phyloP scores from a whole-genome alignment of 1,284 basidiomycete species.

The Quambalaria eucalypti region DNA sequence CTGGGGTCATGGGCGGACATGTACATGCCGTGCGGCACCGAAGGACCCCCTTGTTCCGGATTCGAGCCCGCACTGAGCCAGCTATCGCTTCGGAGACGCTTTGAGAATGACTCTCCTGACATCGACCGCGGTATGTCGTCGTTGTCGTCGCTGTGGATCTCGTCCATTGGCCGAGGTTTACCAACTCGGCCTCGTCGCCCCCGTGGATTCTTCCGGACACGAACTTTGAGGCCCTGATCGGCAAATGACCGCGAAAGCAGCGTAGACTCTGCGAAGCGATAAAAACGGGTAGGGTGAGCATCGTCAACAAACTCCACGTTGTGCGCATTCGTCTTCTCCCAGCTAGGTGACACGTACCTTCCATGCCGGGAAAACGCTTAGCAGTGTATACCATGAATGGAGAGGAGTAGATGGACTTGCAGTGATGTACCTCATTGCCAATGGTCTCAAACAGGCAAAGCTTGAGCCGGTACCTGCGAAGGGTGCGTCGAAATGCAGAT shows the following conservation, averaged over 20 bases:
- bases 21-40: background rate
- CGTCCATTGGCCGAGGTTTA: background rate
- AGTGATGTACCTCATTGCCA: slow-evolving; percentile 54
- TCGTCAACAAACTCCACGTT: too few relatives aligned
- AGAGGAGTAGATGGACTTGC: slow-evolving; percentile 39
- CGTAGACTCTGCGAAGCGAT: slow-evolving; percentile 42
- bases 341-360: slow-evolving; percentile 10
- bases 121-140: background rate
- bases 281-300: slow-evolving; percentile 26
- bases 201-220: slow-evolving; percentile 40
- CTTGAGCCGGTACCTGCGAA: slow-evolving; percentile 73
- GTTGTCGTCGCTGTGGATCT: background rate
- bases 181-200: slow-evolving; percentile 8
- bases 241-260: slow-evolving; percentile 34
- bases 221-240: slow-evolving; percentile 40
- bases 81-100: background rate
- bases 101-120: background rate
- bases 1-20: background rate
- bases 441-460: slow-evolving; percentile 76
- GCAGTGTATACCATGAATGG: slow-evolving; percentile 40
- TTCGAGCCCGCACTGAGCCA: background rate
- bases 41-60: background rate
- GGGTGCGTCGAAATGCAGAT: too few relatives aligned
- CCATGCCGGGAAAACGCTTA: slow-evolving; percentile 42
- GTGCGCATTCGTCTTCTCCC: background rate